Percentiles rank a stretch among this genome's conserved stretches.
Evolutionary conservation across 2,329 filamentous ascomycete species (phyloP).

Genomic region (Claviceps cyperi): DNA sequence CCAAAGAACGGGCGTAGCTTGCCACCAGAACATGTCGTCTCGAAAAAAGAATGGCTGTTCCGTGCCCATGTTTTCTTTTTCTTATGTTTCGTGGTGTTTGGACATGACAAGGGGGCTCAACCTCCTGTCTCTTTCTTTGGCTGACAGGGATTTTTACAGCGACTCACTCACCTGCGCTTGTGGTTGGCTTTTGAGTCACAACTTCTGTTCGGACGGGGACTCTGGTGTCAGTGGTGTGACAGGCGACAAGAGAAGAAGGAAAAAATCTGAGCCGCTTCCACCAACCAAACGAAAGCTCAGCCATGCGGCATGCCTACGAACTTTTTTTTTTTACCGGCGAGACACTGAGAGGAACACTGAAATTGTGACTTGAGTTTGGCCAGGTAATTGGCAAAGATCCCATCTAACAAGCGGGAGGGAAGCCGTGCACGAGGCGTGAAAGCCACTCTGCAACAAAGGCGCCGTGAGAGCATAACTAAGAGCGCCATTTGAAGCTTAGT

Average conservation of each 20-base stretch:
- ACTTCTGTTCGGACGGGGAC: too few relatives aligned
- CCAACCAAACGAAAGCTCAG: neutral
- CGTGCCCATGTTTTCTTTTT: neutral
- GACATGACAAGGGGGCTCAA: neutral
- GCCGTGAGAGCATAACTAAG: neutral
- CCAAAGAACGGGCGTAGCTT: too few relatives aligned
- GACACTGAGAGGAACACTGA: neutral
- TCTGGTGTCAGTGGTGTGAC: too few relatives aligned
- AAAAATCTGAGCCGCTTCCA: neutral
- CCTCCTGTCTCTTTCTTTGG: neutral
- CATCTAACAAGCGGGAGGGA: slow-evolving; percentile 1
- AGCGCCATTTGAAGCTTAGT: slow-evolving; percentile 4
- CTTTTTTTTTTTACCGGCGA: neutral
- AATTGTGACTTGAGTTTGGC: neutral
- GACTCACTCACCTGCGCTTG: slow-evolving; percentile 1
- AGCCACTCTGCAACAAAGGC: slow-evolving; percentile 1
- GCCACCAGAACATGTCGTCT: neutral
- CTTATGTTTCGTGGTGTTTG: neutral
- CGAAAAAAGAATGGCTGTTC: neutral
- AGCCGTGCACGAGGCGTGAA: slow-evolving; percentile 1
- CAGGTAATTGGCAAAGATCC: neutral
- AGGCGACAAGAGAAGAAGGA: neutral
- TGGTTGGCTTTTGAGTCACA: neutral
- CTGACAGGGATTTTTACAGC: neutral
- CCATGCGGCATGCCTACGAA: neutral